phyloP scores from a whole-genome alignment of 352 stramenopile species.

The Pythium dissotocum region DNA sequence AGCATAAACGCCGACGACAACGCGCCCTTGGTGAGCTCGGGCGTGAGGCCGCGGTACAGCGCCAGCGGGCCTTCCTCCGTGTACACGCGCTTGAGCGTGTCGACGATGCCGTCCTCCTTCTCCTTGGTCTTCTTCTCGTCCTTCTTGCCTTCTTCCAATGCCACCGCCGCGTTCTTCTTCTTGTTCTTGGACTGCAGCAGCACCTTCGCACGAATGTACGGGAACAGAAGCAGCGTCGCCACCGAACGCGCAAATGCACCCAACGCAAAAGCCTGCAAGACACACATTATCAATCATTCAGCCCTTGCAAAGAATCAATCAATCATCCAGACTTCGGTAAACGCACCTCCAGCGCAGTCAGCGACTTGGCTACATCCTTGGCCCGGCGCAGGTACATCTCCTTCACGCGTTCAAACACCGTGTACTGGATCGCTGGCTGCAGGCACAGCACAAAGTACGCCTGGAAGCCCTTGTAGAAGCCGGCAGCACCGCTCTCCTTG shows the following conservation, averaged over 20 bases:
- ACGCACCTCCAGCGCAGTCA: conserved; percentile 69
- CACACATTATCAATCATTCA: conserved; percentile 25
- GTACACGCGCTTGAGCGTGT: conserved; percentile 75
- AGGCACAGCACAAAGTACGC: conserved; percentile 95
- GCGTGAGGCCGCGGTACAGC: conserved; percentile 93
- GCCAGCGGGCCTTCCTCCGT: conserved; percentile 82
- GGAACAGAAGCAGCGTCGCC: conserved; percentile 95
- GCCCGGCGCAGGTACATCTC: conserved; percentile 63
- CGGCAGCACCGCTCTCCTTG: conserved; percentile 61
- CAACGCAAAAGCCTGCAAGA: conserved; percentile 92
- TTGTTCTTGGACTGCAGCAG: conserved; percentile 91
- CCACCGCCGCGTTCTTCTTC: conserved; percentile 27
- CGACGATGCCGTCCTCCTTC: conserved; percentile 82
- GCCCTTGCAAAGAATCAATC: neutral
- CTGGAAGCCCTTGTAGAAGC: conserved; percentile 89
- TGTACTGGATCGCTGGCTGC: conserved; percentile 97
- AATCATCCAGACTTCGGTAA: neutral
- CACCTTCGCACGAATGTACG: conserved; percentile 96
- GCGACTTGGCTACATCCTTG: conserved; percentile 54
- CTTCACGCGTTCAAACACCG: conserved; percentile 93
- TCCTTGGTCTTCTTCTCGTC: conserved; percentile 13
- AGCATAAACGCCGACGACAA: conserved; percentile 96
- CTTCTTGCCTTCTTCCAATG: conserved; percentile 17
- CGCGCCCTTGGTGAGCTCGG: conserved; percentile 95
- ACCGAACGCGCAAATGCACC: conserved; percentile 93